phyloP scores from a whole-genome alignment of 2,329 filamentous ascomycete species.

The Periconia macrospinosa region DNA sequence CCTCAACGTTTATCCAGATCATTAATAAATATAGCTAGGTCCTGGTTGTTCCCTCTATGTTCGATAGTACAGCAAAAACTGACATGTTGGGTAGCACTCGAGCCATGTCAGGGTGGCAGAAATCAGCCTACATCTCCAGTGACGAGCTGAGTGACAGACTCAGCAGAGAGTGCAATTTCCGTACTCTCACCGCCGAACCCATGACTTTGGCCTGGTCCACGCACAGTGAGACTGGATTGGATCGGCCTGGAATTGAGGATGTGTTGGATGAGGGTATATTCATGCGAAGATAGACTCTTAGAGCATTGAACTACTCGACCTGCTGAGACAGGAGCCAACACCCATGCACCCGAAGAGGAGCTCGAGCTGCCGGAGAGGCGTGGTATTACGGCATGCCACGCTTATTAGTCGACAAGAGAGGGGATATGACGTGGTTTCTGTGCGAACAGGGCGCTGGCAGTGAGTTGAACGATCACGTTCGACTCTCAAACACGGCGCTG shows the following conservation, averaged over 20 bases:
- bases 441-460: conserved; percentile 12
- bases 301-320: conserved; percentile 13
- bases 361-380: conserved; percentile 13
- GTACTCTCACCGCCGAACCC: conserved; percentile 12
- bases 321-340: conserved; percentile 18
- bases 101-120: conserved; percentile 11
- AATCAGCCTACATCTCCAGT: conserved; percentile 15
- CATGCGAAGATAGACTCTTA: conserved; percentile 15
- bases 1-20: conserved; percentile 12
- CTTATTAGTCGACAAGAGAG: conserved; percentile 13
- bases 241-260: conserved; percentile 16
- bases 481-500: conserved; percentile 13
- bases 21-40: conserved; percentile 13
- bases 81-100: conserved; percentile 14
- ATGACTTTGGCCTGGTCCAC: conserved; percentile 13
- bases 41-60: conserved; percentile 9
- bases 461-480: conserved; percentile 10
- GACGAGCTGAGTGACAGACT: conserved; percentile 13
- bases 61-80: conserved; percentile 15
- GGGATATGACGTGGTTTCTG: conserved; percentile 14
- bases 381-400: conserved; percentile 14
- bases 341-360: conserved; percentile 13
- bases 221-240: conserved; percentile 17
- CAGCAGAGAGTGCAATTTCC: conserved; percentile 17
- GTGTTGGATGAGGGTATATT: conserved; percentile 16